Base-by-base conservation (phyloP, 192 early-diverging fungal species). In the Rhizophlyctis rosea region DNA sequence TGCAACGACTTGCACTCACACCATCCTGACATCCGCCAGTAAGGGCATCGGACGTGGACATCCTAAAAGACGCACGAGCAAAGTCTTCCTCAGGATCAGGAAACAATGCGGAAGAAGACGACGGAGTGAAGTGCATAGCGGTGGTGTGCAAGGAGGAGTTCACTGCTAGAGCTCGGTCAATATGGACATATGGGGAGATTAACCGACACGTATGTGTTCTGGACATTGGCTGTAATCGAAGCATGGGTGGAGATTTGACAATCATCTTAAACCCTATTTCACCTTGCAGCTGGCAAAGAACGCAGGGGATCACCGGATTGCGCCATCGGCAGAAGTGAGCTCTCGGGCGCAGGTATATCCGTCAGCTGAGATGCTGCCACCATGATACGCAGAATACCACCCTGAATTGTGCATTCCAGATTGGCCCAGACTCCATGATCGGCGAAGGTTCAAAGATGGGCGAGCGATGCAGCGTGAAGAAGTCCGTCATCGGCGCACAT, bases 391-490 rank as follows among this genome's bases (percentile, higher is more conserved):
- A 18, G 18, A 7, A 44, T 44, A 13, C 9, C 39, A 7, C 18
- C 7, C 39, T 13, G 39, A 44, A 44, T 44, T 44, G 9, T 18
- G 7, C 39, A 13, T 44, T 27, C 36, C 31, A 76, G 71, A 88
- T 98, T 54, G 92, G 94, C 21, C 67, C 78, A 4, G 97, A 99
- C 65, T 97, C 94, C 0, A 67, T 97, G 54, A 80, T 99, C 36
- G 96, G 96, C 50, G 88, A 92, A 31, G 84, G 86, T 47, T 88
- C 94, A 47, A 89, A 86, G 71, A 87, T 99, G 50, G 94, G 86
- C 35, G 94, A 98, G 59, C 80, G 91, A 25, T 90, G 91, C n/a
- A 88, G 88, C 3, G 85, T 99, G 48, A 97, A 98, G 74, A 91
- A 90, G 59, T 92, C 93, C 21, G 86, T 93, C 16, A 87, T 99